phyloP scores from a whole-genome alignment of 345 rosid species.

The Gossypium turneri region DNA sequence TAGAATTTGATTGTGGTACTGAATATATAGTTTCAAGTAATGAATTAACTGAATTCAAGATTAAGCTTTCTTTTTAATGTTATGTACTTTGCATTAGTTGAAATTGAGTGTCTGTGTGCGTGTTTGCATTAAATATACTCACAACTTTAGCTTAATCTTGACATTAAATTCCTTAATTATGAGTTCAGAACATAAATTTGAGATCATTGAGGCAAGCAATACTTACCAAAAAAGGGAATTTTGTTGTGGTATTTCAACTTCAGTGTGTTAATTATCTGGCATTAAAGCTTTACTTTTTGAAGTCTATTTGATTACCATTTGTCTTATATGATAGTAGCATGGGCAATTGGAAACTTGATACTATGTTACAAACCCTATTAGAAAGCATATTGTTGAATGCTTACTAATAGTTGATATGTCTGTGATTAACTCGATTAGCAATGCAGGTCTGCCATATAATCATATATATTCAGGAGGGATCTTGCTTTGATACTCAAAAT shows the following conservation, averaged over 20 bases:
- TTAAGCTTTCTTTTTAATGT: background rate
- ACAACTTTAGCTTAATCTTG: no score
- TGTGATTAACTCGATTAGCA: constrained; percentile 29
- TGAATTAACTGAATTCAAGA: background rate
- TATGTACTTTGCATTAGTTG: background rate
- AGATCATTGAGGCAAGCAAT: background rate
- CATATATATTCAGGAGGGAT: constrained; percentile 60
- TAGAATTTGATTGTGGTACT: background rate
- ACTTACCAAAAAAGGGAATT: background rate
- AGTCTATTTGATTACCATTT: background rate
- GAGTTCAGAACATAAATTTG: background rate
- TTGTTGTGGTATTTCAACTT: background rate
- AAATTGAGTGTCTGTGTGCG: background rate
- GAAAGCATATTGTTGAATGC: background rate
- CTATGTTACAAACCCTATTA: background rate
- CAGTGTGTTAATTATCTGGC: background rate
- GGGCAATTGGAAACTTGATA: background rate
- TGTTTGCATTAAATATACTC: background rate
- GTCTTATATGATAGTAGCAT: background rate
- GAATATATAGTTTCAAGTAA: background rate
- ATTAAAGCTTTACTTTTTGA: background rate
- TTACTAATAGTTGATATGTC: constrained; percentile 6
- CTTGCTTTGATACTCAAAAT: constrained; percentile 51
- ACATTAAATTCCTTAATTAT: background rate
- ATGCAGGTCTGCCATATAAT: constrained; percentile 89